Evolutionary conservation across 2,329 filamentous ascomycete species (phyloP).

Genomic region (Penicillium nordicum): DNA sequence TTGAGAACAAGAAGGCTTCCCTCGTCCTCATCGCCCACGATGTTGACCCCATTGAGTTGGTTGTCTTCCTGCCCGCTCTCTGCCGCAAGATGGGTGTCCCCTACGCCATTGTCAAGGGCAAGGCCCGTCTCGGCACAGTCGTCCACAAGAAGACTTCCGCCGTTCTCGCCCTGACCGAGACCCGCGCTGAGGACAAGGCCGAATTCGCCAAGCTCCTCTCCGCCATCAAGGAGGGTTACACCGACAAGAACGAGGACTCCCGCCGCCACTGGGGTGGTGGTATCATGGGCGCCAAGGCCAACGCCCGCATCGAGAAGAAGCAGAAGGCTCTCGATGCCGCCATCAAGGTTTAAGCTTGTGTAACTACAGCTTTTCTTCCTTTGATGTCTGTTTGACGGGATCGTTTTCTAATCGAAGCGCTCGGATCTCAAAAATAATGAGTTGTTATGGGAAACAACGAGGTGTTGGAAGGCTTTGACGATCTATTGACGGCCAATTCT

Average conservation of each 20-base stretch:
- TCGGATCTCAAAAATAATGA: slow-evolving; percentile 17
- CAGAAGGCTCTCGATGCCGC: slow-evolving; percentile 89
- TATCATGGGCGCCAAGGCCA: slow-evolving; percentile 97
- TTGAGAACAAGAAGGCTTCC: slow-evolving; percentile 99
- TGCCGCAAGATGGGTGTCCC: slow-evolving; percentile 99
- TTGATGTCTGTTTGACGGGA: slow-evolving; percentile 27
- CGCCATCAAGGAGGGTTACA: slow-evolving; percentile 96
- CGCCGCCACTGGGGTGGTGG: slow-evolving; percentile 98
- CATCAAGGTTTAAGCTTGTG: slow-evolving; percentile 84
- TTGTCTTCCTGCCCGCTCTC: slow-evolving; percentile 97
- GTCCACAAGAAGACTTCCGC: slow-evolving; percentile 99
- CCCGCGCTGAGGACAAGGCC: slow-evolving; percentile 95
- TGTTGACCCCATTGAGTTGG: slow-evolving; percentile 98
- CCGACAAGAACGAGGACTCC: slow-evolving; percentile 88
- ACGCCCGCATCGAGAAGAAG: slow-evolving; percentile 74
- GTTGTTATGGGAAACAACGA: slow-evolving; percentile 21
- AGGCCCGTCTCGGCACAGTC: slow-evolving; percentile 96
- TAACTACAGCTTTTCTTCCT: slow-evolving; percentile 11
- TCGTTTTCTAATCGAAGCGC: slow-evolving; percentile 23
- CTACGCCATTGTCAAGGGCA: slow-evolving; percentile 99
- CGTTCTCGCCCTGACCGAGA: slow-evolving; percentile 92
- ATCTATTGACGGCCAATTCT: slow-evolving; percentile 29
- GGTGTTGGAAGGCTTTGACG: slow-evolving; percentile 28
- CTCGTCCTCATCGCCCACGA: slow-evolving; percentile 99
- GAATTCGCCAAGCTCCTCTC: slow-evolving; percentile 96